Evolutionary conservation across 805 yeast species (phyloP), one percentile per base, ranked within the genome.

Genomic region (Ogataea corticis): DNA sequence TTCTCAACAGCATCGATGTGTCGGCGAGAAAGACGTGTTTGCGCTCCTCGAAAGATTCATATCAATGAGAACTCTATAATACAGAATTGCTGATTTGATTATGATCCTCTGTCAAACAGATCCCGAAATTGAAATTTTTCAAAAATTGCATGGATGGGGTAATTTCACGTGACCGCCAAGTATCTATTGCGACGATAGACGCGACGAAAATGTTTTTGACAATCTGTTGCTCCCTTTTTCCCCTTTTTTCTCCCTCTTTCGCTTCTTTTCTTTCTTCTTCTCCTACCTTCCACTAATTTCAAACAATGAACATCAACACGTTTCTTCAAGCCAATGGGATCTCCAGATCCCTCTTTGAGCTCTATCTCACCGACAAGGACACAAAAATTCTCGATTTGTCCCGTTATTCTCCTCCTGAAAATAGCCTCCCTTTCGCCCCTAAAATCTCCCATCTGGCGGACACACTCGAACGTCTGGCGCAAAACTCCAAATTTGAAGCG

Each of bases 111-210:
- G 16, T 13, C 19, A 28, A 28, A 12, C 31, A 28, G 31, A 28
- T 28, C 31, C 31, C 31, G 13, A 28, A 28, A 7, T 28, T n/a
- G 13, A n/a, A 28, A n/a, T 28, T 28, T 28, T 28, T 28, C 31
- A 11, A 28, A 28, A 28, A 7, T n/a, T n/a, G 31, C 41, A 13
- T 15, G 13, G 33, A 45, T 48, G 32, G 11, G 44, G 51, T 42
- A 31, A 49, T 50, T 44, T 43, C 56, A 52, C 56, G 56, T 52
- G 56, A 52, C 49, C 15, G 6, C 14, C 32, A 7, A 11, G 16
- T 36, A 3, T 11, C 30, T 29, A 36, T 30, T 23, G 38, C 32
- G 36, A 28, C 42, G 25, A 15, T 36, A 28, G 19, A 4, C 17
- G 25, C 32, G 29, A 13, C 29, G 31, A 12, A 7, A 12, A 12